Conservation (phyloP, 345 rosid species). For the Cardamine chenopodiifolia region DNA sequence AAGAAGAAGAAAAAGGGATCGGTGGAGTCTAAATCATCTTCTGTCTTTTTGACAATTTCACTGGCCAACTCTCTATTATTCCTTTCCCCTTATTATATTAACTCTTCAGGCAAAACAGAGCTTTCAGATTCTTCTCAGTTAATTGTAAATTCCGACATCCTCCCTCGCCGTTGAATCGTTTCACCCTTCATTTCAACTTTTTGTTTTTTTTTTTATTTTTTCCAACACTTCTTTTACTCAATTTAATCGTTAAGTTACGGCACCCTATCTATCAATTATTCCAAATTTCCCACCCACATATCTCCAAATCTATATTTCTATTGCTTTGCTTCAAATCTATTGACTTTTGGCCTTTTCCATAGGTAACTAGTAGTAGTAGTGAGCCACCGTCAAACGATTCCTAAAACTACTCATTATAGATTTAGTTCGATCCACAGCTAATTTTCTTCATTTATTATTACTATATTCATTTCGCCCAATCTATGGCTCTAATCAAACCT, state of each 20-base stretch:
- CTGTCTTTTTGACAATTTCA: constrained; percentile 38
- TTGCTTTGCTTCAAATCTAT: neutral
- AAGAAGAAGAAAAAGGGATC: neutral
- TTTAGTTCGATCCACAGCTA: neutral
- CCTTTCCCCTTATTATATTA: neutral
- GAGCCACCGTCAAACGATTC: neutral
- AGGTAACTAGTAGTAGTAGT: neutral
- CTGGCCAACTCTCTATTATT: constrained; percentile 5
- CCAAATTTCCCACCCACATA: too few relatives aligned
- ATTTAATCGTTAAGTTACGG: too few relatives aligned
- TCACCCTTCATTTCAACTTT: too few relatives aligned
- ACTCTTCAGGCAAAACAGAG: neutral
- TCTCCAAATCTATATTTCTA: too few relatives aligned
- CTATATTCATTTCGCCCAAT: neutral
- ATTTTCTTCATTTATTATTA: neutral
- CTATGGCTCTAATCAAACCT: neutral
- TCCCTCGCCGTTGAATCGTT: neutral
- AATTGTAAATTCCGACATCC: neutral
- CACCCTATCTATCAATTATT: too few relatives aligned
- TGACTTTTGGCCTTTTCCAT: neutral
- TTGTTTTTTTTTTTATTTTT: too few relatives aligned
- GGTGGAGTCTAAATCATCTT: constrained; percentile 23
- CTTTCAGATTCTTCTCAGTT: neutral
- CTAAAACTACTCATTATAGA: too few relatives aligned
- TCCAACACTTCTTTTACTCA: too few relatives aligned